Evolutionary conservation across 805 yeast species (phyloP), one percentile per base, ranked within the genome.

Genomic region (Ascoidea tarda): DNA sequence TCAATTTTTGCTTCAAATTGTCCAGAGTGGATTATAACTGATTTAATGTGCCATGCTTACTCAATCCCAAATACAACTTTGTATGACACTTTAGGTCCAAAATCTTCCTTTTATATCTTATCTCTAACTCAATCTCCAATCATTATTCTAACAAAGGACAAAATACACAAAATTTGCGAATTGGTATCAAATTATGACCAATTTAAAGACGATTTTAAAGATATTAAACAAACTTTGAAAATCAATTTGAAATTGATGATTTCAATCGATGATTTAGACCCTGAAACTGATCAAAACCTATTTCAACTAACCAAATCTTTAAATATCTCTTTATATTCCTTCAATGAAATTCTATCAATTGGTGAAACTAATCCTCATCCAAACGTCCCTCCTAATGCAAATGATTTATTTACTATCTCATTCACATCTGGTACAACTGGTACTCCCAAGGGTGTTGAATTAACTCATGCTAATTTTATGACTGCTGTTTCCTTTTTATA

Each of bases 351-450:
- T 46, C 66, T 67, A 47, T 57, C 59, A 1, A 42, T 69, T 51
- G 74, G 71, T 46, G 59, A 52, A 53, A 58, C 68, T 53, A 65
- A 73, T 49, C 72, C 77, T 54, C 53, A 57, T 58, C 60, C 68
- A 53, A 57, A 60, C 56, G 46, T 55, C 47, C 74, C 75, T 3
- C 79, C 82, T 5, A 58, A 58, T 1, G 73, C 76, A 1, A 68
- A 70, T 5, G 69, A 69, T 42, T 56, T 69, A 4, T 71, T 73
- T 56, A 76, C 84, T n/a, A 74, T 80, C 49, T 76, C 78, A 21
- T 79, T 79, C 61, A 80, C 85, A 5, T 78, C 83, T 0, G 85
- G 85, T n/a, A 80, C 85, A 2, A 78, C 84, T 3, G 83, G 84
- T 2, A 64, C 73, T 33, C 85, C 85, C 45, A 79, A 80, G 62